Evolutionary conservation across 1,284 basidiomycete genomes (phyloP).

Genomic region (Athelia psychrophila): DNA sequence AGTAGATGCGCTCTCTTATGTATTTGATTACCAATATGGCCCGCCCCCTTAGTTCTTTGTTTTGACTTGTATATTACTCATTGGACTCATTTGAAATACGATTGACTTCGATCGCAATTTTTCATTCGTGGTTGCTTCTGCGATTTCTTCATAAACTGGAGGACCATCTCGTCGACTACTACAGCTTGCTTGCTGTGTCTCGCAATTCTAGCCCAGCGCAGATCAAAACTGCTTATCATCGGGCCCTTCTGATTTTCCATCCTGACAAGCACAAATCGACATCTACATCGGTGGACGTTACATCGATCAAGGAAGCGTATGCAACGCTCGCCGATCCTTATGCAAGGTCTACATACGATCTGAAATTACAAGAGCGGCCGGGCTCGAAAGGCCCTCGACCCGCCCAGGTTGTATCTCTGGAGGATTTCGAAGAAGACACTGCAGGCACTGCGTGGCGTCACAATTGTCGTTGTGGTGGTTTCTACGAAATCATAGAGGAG

Average conservation of each 20-base stretch:
- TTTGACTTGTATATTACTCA: neutral
- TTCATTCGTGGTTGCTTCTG: no score
- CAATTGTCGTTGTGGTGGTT: slow-evolving; percentile 68
- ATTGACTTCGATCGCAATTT: no score
- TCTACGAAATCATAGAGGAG: slow-evolving; percentile 50
- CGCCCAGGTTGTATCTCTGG: slow-evolving; percentile 73
- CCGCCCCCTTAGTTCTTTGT: no score
- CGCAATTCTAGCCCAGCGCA: slow-evolving; percentile 41
- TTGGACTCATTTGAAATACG: neutral
- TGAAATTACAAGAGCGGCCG: slow-evolving; percentile 11
- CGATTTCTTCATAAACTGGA: no score
- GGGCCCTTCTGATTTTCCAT: slow-evolving; percentile 57
- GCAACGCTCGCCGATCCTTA: slow-evolving; percentile 26
- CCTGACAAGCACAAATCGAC: slow-evolving; percentile 55
- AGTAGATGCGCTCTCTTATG: no score
- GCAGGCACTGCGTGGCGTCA: slow-evolving; percentile 49
- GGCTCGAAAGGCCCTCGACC: slow-evolving; percentile 47
- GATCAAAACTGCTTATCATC: slow-evolving; percentile 71
- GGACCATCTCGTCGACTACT: slow-evolving; percentile 36
- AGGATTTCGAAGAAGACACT: slow-evolving; percentile 52
- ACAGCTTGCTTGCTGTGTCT: slow-evolving; percentile 41
- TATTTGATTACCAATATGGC: no score
- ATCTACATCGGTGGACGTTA: slow-evolving; percentile 40
- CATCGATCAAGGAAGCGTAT: slow-evolving; percentile 61
- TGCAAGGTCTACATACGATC: slow-evolving; percentile 51